Conservation (phyloP, 2,329 filamentous ascomycete genomes). For the Aspergillus udagawae region DNA sequence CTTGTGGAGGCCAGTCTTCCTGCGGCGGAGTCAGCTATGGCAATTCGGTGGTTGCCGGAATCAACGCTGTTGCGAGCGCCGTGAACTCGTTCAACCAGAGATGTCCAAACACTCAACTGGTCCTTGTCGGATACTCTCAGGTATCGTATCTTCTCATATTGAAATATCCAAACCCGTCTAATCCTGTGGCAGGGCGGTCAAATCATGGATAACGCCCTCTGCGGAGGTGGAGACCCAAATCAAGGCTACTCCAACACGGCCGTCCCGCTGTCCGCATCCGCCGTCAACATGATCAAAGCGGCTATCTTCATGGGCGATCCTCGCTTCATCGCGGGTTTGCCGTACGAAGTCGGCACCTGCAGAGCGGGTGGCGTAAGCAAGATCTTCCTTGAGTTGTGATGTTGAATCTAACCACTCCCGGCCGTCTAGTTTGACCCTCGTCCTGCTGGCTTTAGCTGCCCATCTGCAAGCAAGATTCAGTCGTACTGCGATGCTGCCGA, state of each 20-base stretch:
- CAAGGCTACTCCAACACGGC: constrained; percentile 46
- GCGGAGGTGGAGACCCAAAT: constrained; percentile 52
- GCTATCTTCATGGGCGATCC: constrained; percentile 65
- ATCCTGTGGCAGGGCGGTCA: constrained; percentile 49
- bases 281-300: constrained; percentile 56
- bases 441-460: constrained; percentile 55
- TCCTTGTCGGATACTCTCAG: constrained; percentile 62
- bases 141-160: constrained; percentile 40
- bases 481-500: constrained; percentile 63
- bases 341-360: constrained; percentile 62
- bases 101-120: constrained; percentile 56
- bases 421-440: constrained; percentile 56
- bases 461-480: constrained; percentile 54
- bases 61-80: constrained; percentile 54
- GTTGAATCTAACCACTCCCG: neutral
- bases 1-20: constrained; percentile 57
- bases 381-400: neutral
- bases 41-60: constrained; percentile 56
- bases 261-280: constrained; percentile 42
- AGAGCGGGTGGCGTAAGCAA: constrained; percentile 53
- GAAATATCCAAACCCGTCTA: neutral
- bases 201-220: constrained; percentile 61
- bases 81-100: constrained; percentile 56
- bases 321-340: constrained; percentile 51
- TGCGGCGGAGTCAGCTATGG: constrained; percentile 60